Evolutionary conservation across 176 grass and related monocot species (phyloP), one percentile per base, ranked within the genome.

Genomic region (Neostapfia colusana): DNA sequence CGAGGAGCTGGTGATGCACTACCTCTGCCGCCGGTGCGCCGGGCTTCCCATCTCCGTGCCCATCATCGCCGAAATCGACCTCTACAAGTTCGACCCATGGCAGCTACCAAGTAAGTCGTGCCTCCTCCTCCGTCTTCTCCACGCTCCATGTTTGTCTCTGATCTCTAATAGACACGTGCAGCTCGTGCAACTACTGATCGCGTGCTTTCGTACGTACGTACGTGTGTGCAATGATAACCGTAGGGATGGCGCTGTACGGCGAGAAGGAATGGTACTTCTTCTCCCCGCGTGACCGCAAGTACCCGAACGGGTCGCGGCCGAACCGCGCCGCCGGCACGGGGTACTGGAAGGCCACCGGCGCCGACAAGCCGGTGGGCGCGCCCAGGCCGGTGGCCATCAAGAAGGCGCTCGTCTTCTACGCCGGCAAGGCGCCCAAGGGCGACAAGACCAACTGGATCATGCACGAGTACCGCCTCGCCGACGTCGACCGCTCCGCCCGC

Each of bases 251-350:
- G 46, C 17, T 85, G 72, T 88, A 90, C 67, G 88, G 91, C 58
- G 91, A 93, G 82, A 93, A 93, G 67, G 91, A 93, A 54, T 93
- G 91, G 91, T 93, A 93, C 63, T 93, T 93, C 80, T 93, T 93
- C 72, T 88, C 91, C 38, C 88, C 88, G 40, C 81, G 91, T 5
- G 88, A 93, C 67, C 91, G 91, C 46, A 93, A 93, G 85, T 93
- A 93, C 63, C 91, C 91, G 21, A 93, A 93, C 83, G 91, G 91
- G 0, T 93, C 91, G 35, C 83, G 91, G 63, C 91, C 91, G 39
- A 93, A 93, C 79, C 85, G 91, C 25, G 83, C 91, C 13, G 91
- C 85, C 4, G 88, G 79, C 13, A 68, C 80, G 0, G 91, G 91
- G 0, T 93, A 93, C 85, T 93, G 91, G 91, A 93, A 93, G 80